Evolutionary conservation across 768 basidiomycete genomes (phyloP), one percentile per base, ranked within the genome.

Genomic region (Neoboletus brunneissimus): DNA sequence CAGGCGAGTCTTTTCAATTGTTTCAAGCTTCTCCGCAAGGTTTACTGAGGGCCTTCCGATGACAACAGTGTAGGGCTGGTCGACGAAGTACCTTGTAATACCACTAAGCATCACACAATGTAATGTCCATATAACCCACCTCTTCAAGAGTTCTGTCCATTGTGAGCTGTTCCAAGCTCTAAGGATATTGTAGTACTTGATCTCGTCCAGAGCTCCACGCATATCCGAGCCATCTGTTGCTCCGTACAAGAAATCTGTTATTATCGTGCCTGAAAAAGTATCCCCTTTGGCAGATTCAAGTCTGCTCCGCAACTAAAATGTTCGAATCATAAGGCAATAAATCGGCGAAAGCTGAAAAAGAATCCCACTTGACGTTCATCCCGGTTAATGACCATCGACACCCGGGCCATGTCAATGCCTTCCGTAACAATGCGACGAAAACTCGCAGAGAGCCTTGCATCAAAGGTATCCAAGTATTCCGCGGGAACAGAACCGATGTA

Each of bases 341-440:
- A 35, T 29, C 12, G 50, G 10, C 13, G 3, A 27, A 38, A 49
- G 10, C 9, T 18, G 5, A 35, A 32, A 31, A 25, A 25, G 27
- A 16, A 16, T 62, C 71, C 50, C 58, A 89, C 87, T 79, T 94
- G 93, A 53, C 94, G 86, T 73, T 92, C 89, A 63, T 97, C 93
- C 49, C 94, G 79, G 60, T 86, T 83, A 45, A 99, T 84, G 18
- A 97, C 79, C 83, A 91, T 87, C 16, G 73, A 71, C 88, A 99
- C 97, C 11, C 96, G 78, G 31, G 85, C 79, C 88, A 98, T 94
- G 71, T 98, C 92, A 48, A 98, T 77, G 4, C 90, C 94, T 51
- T 88, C 83, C 18, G 79, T 64, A 9, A 80, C 82, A 51, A 98
- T 88, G 41, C 83, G 82, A 60, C 78, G 68, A 38, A 99, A 76